Evolutionary conservation across 805 yeast species (phyloP), one percentile per base, ranked within the genome.

Genomic region (Lipomyces sp.): DNA sequence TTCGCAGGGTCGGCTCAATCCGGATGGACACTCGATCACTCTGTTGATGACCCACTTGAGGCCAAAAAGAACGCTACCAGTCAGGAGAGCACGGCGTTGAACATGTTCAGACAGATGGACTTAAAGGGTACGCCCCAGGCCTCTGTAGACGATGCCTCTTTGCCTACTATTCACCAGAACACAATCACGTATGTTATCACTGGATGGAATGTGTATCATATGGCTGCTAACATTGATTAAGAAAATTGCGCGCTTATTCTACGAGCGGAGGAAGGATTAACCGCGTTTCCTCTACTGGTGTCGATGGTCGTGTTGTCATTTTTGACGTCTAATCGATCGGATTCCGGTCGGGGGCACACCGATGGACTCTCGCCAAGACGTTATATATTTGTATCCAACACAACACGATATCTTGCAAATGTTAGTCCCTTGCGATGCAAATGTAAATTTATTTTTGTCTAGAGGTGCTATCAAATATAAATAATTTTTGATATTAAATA

Each of bases 51-150:
- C 72, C 86, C 80, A 13, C 70, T 71, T 34, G 69, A 73, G 59
- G 71, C 76, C 45, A 74, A 73, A 69, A 67, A 77, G 68, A 78
- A 76, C 30, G 78, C 76, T 18, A 90, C 85, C 63, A 85, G 83
- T 64, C 84, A 84, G 13, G 82, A 79, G 54, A 76, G 76, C 61
- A 79, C 84, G 13, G 81, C 85, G 4, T 85, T 95, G 77, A 90
- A 90, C 80, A 92, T 94, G 93, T 95, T 95, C 82, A 88, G 91
- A 79, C 97, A 94, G 78, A 81, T 95, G 84, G 99, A 95, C 80
- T 84, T 94, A 77, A 95, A 92, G 82, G 99, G 99, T 66, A 85
- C 90, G 64, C 81, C 80, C 73, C 80, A 80, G 62, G 82, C 78
- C 64, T 77, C 77, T 37, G 76, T 77, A 63, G 78, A 80, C 61